Evolutionary conservation across 768 basidiomycete species (phyloP).

Genomic region (Nevesoporus exiguus): DNA sequence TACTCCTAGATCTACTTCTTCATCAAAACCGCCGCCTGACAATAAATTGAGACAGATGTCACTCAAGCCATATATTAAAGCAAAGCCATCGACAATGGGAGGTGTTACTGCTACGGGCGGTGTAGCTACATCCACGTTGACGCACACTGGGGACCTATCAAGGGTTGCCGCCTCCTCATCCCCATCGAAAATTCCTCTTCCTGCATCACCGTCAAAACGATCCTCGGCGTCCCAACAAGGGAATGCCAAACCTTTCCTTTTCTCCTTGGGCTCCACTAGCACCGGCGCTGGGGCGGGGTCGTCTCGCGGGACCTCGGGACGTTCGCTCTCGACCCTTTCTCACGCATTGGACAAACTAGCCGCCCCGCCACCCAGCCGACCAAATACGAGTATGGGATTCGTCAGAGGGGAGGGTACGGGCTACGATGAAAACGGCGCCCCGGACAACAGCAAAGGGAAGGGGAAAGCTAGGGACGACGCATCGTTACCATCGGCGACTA

Average conservation of each 20-base stretch:
- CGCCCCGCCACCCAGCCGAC: conserved; percentile 60
- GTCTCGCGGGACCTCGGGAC: conserved; percentile 8
- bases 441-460: conserved; percentile 14
- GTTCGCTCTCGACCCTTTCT: conserved; percentile 62
- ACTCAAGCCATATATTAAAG: conserved; percentile 21
- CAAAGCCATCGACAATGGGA: background rate
- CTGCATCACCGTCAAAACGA: conserved; percentile 18
- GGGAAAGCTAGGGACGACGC: conserved; percentile 23
- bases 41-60: conserved; percentile 27
- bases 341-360: conserved; percentile 69
- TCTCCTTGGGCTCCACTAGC: conserved; percentile 4
- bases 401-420: conserved; percentile 28
- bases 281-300: background rate
- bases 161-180: conserved; percentile 10
- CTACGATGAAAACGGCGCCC: background rate
- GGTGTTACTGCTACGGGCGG: background rate
- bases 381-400: conserved; percentile 72
- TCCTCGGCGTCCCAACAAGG: conserved; percentile 5
- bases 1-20: conserved; percentile 6
- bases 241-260: conserved; percentile 1
- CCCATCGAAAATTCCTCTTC: conserved; percentile 31
- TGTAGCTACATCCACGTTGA: conserved; percentile 4
- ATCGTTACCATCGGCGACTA: conserved; percentile 7
- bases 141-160: conserved; percentile 7
- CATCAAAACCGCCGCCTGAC: conserved; percentile 11